These are phyloP conservation scores for Melanomma pulvis-pyrius DNA, from an alignment of 495 filamentous ascomycete species.

Conservation along the genomic window DNA sequence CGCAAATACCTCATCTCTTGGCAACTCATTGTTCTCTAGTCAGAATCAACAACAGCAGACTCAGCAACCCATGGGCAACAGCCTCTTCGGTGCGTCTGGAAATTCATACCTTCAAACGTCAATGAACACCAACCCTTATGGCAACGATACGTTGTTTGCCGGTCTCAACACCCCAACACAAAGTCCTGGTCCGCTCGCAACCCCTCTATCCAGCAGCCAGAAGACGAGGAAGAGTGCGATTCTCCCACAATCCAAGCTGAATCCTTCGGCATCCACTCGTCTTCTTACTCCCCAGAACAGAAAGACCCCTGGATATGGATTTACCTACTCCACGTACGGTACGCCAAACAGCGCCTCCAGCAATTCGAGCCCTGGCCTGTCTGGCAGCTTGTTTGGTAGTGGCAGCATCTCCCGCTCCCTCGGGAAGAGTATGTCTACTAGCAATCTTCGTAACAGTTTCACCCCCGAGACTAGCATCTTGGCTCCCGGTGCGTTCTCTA, in stretches of 20 bases:
- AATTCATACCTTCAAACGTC: slow-evolving; percentile 65
- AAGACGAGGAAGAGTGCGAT: slow-evolving; percentile 75
- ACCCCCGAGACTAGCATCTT: slow-evolving; percentile 77
- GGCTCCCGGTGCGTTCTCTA: slow-evolving; percentile 80
- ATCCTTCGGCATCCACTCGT: slow-evolving; percentile 73
- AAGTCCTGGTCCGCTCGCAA: slow-evolving; percentile 81
- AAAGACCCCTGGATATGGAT: slow-evolving; percentile 72
- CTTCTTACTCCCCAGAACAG: slow-evolving; percentile 76
- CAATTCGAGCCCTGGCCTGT: slow-evolving; percentile 65
- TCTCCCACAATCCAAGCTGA: slow-evolving; percentile 86
- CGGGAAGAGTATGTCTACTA: slow-evolving; percentile 67
- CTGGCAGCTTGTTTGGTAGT: slow-evolving; percentile 65
- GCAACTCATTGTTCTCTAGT: slow-evolving; percentile 41
- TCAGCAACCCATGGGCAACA: slow-evolving; percentile 38
- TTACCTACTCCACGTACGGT: slow-evolving; percentile 86
- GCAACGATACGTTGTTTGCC: slow-evolving; percentile 76
- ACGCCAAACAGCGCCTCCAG: slow-evolving; percentile 74
- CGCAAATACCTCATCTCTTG: slow-evolving; percentile 20
- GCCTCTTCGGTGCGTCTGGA: slow-evolving; percentile 62
- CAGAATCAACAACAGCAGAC: slow-evolving; percentile 43
- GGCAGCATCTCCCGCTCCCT: slow-evolving; percentile 60
- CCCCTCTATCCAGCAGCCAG: slow-evolving; percentile 72
- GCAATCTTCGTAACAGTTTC: slow-evolving; percentile 67
- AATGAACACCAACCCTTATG: slow-evolving; percentile 80
- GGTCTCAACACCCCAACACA: slow-evolving; percentile 64